Conservation (phyloP, 306 rosid genomes). For the Fagus sylvatica region DNA sequence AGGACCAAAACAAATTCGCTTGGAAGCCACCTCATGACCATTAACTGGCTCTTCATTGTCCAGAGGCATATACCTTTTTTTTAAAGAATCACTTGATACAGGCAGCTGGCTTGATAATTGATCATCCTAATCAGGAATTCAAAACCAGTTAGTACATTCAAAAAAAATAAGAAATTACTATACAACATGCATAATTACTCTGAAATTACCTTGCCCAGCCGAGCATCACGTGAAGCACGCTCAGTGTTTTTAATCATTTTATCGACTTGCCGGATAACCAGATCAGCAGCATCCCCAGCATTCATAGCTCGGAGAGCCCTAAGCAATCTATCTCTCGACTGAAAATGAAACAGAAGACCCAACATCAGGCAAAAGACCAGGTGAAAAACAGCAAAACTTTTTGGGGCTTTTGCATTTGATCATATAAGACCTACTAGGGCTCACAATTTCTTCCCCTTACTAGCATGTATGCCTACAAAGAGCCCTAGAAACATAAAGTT, state of each 20-base stretch:
- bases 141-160: conserved; percentile 14
- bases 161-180: conserved; percentile 13
- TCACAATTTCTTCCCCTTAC: conserved; percentile 9
- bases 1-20: conserved; percentile 61
- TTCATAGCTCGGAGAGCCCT: conserved; percentile 82
- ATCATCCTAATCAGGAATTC: conserved; percentile 61
- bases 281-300: conserved; percentile 98
- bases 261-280: conserved; percentile 90
- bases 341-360: conserved; percentile 30
- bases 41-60: conserved; percentile 71
- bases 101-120: conserved; percentile 59
- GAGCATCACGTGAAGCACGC: conserved; percentile 73
- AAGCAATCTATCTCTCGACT: conserved; percentile 85
- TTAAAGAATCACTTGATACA: conserved; percentile 58
- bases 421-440: conserved; percentile 15
- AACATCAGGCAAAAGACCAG: conserved; percentile 32
- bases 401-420: conserved; percentile 10
- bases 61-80: conserved; percentile 59
- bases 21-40: conserved; percentile 62
- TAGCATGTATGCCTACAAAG: conserved; percentile 8
- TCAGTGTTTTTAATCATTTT: conserved; percentile 78
- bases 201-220: conserved; percentile 62
- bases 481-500: conserved; percentile 8
- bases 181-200: conserved; percentile 1
- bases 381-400: conserved; percentile 20